Percentiles rank a stretch among this genome's conserved stretches.
These are phyloP conservation scores for Botryotinia globosa DNA, from an alignment of 2,329 filamentous ascomycete genomes.

Conservation along the genomic window DNA sequence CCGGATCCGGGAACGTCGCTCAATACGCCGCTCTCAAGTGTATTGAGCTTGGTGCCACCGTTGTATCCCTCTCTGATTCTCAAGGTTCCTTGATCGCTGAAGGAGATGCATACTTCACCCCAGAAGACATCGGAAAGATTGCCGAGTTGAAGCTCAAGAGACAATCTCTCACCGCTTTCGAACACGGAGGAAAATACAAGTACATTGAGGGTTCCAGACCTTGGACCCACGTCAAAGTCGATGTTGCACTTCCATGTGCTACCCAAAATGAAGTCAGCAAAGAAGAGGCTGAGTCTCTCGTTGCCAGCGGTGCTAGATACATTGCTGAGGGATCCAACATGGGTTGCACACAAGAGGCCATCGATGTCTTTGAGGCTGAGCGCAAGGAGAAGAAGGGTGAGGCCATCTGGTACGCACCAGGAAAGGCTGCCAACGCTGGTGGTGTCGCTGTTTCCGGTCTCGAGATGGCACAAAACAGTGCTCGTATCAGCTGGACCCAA, in stretches of 20 bases:
- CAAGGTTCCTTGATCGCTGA: conserved; percentile 78
- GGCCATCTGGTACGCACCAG: conserved; percentile 92
- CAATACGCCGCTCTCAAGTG: conserved; percentile 96
- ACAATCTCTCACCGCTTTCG: conserved; percentile 73
- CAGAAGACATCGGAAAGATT: conserved; percentile 76
- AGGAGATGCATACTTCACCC: conserved; percentile 68
- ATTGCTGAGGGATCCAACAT: conserved; percentile 98
- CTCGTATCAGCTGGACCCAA: conserved; percentile 77
- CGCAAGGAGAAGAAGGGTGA: conserved; percentile 65
- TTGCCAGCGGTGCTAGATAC: conserved; percentile 74
- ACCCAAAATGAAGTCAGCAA: conserved; percentile 97
- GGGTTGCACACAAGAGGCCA: conserved; percentile 95
- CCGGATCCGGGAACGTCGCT: conserved; percentile 95
- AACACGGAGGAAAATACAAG: conserved; percentile 66
- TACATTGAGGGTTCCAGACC: conserved; percentile 86
- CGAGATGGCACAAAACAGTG: conserved; percentile 98
- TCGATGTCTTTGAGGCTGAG: conserved; percentile 83
- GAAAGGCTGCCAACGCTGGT: conserved; percentile 95
- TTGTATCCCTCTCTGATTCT: conserved; percentile 91
- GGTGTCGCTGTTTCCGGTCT: conserved; percentile 96
- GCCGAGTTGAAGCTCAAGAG: conserved; percentile 83
- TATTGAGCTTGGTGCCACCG: conserved; percentile 90
- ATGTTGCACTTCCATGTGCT: conserved; percentile 87
- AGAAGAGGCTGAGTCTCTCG: conserved; percentile 82
- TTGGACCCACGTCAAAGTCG: conserved; percentile 87